Conservation (phyloP, 768 basidiomycete genomes). For the Auricularia sp. region DNA sequence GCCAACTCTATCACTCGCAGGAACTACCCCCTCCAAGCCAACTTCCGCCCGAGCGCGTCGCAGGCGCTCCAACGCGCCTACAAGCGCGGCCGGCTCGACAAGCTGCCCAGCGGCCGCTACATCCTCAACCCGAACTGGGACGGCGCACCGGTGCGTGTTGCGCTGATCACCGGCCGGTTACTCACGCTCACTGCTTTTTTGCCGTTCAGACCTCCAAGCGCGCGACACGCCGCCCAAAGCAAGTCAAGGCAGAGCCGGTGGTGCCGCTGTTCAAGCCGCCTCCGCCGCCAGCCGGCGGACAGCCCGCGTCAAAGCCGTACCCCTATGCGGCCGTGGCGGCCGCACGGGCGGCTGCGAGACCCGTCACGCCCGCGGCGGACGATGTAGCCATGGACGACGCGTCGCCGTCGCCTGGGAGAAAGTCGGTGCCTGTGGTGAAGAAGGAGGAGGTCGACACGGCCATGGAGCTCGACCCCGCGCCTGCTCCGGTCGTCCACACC, state of each 20-base stretch:
- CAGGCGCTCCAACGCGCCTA: conserved; percentile 84
- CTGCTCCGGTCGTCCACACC: background rate
- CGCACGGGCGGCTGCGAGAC: background rate
- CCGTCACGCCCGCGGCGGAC: background rate
- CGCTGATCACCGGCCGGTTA: background rate
- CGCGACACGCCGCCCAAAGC: conserved; percentile 70
- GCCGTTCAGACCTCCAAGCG: conserved; percentile 56
- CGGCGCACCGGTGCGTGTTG: conserved; percentile 58
- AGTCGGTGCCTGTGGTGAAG: background rate
- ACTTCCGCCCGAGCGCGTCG: conserved; percentile 82
- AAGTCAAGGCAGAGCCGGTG: background rate
- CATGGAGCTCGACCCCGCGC: background rate
- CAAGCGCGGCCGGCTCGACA: conserved; percentile 72
- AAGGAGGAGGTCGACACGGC: background rate
- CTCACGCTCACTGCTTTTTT: background rate
- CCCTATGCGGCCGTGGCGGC: background rate
- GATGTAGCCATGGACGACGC: background rate
- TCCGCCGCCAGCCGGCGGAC: background rate
- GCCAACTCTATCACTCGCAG: conserved; percentile 11
- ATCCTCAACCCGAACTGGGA: conserved; percentile 69
- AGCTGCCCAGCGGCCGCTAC: conserved; percentile 64
- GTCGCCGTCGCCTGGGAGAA: background rate
- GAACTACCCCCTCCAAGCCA: conserved; percentile 74
- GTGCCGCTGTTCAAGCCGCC: background rate
- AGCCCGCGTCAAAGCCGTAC: background rate